Evolutionary conservation across 2,329 filamentous ascomycete genomes (phyloP), one percentile per base, ranked within the genome.

Genomic region (Phoma sp.): DNA sequence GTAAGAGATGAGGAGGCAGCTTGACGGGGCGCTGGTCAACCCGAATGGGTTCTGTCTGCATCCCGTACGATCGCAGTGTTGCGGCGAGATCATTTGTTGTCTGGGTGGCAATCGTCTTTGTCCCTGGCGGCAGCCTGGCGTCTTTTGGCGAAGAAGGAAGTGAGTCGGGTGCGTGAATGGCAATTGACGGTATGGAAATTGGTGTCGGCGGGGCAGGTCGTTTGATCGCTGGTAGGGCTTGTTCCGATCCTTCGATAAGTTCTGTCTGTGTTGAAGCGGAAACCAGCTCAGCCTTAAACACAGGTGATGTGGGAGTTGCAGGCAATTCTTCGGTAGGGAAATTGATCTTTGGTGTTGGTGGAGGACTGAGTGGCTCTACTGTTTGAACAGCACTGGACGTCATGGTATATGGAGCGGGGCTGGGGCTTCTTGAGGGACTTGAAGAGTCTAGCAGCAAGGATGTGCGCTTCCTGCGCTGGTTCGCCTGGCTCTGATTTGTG

Each of bases 21-120:
- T 87, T 87, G 56, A 89, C 85, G 37, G 91, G 78, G 56, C 92
- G 85, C 76, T 86, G 85, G 69, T 96, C 93, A 5, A 96, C 85
- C 49, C 91, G 85, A 53, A 98, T 97, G 54, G 91, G 90, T 64
- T 98, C 93, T 0, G 95, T 99, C 78, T 99, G 95, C 53, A 93
- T 83, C 2, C 84, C 86, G 38, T 76, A 81, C 50, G 82, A 87
- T 33, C 77, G 78, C 61, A 80, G 79, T 15, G 78, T 73, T 21
- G 74, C 71, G 9, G 79, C 65, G 29, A 79, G 67, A 10, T 81
- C 74, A 42, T 86, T 78, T 30, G 82, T 82, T 21, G 92, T 92
- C 75, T 99, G 95, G 66, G 89, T 93, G 15, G 87, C 87, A 59
- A 89, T 87, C 74, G 92, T 92, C 73, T 92, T 97, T 6, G 86